A percentile compares a stretch with the other conserved stretches of the same genome.
Evolutionary conservation across 345 rosid genomes (phyloP).

Genomic region (Microcos paniculata): DNA sequence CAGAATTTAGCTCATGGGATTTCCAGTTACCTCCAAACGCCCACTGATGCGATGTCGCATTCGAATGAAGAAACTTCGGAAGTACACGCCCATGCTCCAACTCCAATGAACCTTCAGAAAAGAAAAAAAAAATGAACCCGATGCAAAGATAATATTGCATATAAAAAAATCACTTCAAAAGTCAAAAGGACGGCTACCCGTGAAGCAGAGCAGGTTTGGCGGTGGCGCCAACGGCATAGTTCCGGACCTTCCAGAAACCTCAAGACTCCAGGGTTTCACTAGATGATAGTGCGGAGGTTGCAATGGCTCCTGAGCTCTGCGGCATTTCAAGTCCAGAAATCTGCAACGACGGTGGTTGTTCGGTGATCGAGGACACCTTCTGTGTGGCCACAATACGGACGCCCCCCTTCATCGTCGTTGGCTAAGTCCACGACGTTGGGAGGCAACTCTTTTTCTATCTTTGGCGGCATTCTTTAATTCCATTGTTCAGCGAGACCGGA

Average conservation of each 20-base stretch:
- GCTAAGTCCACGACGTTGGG: slow-evolving; percentile 35
- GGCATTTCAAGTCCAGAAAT: slow-evolving; percentile 1
- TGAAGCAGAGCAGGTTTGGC: slow-evolving; percentile 18
- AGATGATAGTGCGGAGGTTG: slow-evolving; percentile 20
- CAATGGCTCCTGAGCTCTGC: slow-evolving; percentile 16
- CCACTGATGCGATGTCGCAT: slow-evolving; percentile 99
- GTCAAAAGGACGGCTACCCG: slow-evolving; percentile 27
- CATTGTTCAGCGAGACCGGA: background rate
- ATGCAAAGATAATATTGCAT: background rate
- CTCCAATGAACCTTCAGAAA: slow-evolving; percentile 56
- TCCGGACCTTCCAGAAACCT: slow-evolving; percentile 92
- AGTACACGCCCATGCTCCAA: slow-evolving; percentile 94
- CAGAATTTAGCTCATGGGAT: background rate
- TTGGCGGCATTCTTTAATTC: slow-evolving; percentile 31
- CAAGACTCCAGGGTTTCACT: slow-evolving; percentile 44
- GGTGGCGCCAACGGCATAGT: slow-evolving; percentile 26
- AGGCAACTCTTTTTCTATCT: slow-evolving; percentile 13
- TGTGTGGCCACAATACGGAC: too few species aligned
- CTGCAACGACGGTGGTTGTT: background rate
- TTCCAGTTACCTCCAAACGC: slow-evolving; percentile 88
- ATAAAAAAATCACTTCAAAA: background rate
- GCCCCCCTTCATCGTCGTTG: slow-evolving; percentile 44
- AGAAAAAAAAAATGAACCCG: background rate
- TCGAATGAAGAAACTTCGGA: slow-evolving; percentile 95
- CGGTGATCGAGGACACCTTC: too few species aligned